Evolutionary conservation across 257 asterid genomes (phyloP).

Genomic region (Primulina tabacum): DNA sequence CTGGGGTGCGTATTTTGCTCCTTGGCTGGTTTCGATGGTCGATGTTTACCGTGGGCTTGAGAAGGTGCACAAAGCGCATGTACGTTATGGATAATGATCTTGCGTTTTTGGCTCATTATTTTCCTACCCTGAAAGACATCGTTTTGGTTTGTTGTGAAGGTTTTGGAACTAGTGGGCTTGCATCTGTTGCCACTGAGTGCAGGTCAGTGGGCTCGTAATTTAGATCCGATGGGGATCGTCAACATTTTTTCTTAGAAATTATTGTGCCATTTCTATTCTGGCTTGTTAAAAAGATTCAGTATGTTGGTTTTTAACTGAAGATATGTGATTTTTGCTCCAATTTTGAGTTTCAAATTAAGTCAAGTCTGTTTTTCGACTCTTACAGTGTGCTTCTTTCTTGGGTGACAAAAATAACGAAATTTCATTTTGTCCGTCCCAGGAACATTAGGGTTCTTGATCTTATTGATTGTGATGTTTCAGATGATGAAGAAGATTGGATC

Average conservation of each 20-base stretch:
- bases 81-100: slow-evolving; percentile 41
- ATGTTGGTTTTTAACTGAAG: not conserved
- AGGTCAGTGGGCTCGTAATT: slow-evolving; percentile 32
- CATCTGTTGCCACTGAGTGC: slow-evolving; percentile 45
- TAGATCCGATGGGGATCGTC: not conserved
- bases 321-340: not conserved
- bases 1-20: slow-evolving; percentile 49
- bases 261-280: not conserved
- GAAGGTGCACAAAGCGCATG: slow-evolving; percentile 48
- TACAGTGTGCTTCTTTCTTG: not conserved
- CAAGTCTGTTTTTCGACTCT: not conserved
- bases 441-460: slow-evolving; percentile 47
- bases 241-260: not conserved
- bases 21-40: slow-evolving; percentile 38
- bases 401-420: not conserved
- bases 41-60: slow-evolving; percentile 39
- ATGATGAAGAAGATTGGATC: slow-evolving; percentile 54
- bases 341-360: not conserved
- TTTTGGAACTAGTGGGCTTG: slow-evolving; percentile 50
- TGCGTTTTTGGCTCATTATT: slow-evolving; percentile 30
- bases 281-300: too few species aligned
- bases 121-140: slow-evolving; percentile 39
- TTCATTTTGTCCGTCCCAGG: slow-evolving; percentile 33
- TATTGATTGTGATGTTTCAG: slow-evolving; percentile 40
- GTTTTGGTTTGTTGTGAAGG: slow-evolving; percentile 50